phyloP scores from a whole-genome alignment of 2,329 filamentous ascomycete species.

The Aspergillus hortae region DNA sequence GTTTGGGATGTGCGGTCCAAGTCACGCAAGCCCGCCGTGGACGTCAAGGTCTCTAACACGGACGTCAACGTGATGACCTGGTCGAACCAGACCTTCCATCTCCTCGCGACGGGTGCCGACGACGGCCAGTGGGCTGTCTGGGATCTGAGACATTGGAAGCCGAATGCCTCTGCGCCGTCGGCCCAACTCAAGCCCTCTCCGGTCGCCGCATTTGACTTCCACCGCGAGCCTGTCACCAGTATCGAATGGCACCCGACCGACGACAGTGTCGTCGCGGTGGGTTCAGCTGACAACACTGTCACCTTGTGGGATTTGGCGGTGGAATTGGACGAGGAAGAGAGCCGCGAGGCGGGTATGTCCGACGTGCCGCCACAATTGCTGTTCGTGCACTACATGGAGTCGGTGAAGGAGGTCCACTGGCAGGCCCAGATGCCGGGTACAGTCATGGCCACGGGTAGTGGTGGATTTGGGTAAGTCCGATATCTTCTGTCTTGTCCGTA shows the following conservation, averaged over 20 bases:
- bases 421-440: conserved; percentile 91
- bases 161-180: conserved; percentile 48
- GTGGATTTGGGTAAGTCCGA: conserved; percentile 64
- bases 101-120: conserved; percentile 88
- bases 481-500: neutral
- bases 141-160: conserved; percentile 95
- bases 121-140: conserved; percentile 93
- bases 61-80: conserved; percentile 98
- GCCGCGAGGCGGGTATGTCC: conserved; percentile 77
- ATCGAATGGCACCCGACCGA: conserved; percentile 98
- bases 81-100: conserved; percentile 82
- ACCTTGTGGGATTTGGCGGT: conserved; percentile 97
- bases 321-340: conserved; percentile 95
- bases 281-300: conserved; percentile 87
- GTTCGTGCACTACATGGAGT: conserved; percentile 94
- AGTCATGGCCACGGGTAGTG: conserved; percentile 83
- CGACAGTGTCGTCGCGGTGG: conserved; percentile 90
- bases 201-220: conserved; percentile 91
- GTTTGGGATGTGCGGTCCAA: conserved; percentile 95
- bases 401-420: conserved; percentile 96
- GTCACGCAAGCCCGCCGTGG: conserved; percentile 80
- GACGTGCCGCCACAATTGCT: conserved; percentile 92
- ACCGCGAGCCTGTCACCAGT: conserved; percentile 93
- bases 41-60: conserved; percentile 74
- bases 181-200: conserved; percentile 62